A percentile compares a stretch with the other conserved stretches of the same genome.
Conservation (phyloP, 352 stramenopile genomes). For the Stramenopiles sp. region DNA sequence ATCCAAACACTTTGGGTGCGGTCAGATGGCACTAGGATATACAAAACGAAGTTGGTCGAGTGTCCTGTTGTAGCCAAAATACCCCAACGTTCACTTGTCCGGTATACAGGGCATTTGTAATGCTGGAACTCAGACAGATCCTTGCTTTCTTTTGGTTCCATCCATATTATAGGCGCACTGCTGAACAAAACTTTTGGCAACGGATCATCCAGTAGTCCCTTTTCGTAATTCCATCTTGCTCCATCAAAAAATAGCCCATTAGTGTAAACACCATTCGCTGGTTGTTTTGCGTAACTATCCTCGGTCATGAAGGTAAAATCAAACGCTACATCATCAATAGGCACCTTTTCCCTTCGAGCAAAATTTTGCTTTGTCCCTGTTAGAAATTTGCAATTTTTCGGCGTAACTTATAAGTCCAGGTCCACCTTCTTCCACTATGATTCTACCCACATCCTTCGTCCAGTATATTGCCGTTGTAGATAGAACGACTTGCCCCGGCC, state of each 20-base stretch:
- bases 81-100: constrained; percentile 63
- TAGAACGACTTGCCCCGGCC: too few relatives aligned
- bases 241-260: constrained; percentile 72
- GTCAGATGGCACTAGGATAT: constrained; percentile 57
- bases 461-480: too few relatives aligned
- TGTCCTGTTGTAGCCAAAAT: constrained; percentile 75
- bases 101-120: constrained; percentile 82
- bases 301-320: constrained; percentile 17
- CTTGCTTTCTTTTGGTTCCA: constrained; percentile 47
- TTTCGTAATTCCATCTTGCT: constrained; percentile 67
- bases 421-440: too few relatives aligned
- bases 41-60: constrained; percentile 82
- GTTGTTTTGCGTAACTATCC: constrained; percentile 33
- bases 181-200: constrained; percentile 66
- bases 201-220: constrained; percentile 44
- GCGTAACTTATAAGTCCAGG: too few relatives aligned
- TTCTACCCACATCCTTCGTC: too few relatives aligned
- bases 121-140: constrained; percentile 39
- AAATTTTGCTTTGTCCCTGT: constrained; percentile 77
- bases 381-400: too few relatives aligned
- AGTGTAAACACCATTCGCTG: constrained; percentile 72
- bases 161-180: constrained; percentile 49
- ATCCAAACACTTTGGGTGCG: constrained; percentile 84
- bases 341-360: constrained; percentile 61
- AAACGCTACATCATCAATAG: constrained; percentile 66